These are phyloP conservation scores for Centrapalus pauciflorus DNA, from an alignment of 129 eudicot species.

Conservation along the genomic window DNA sequence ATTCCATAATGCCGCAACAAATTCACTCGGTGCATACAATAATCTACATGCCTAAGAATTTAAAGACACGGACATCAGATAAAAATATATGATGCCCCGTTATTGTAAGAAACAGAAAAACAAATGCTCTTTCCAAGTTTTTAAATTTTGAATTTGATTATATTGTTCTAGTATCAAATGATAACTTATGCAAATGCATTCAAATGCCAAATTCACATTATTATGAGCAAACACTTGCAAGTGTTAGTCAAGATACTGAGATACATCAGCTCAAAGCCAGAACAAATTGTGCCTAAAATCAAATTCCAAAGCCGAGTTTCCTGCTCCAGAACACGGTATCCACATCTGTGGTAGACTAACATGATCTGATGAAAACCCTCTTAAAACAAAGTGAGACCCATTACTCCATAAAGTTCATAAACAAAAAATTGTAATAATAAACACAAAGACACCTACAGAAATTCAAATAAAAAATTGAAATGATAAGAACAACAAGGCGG, in stretches of 20 bases:
- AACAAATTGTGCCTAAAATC: background rate
- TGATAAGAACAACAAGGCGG: background rate
- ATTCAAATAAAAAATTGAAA: background rate
- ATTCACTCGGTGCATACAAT: conserved; percentile 98
- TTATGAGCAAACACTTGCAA: background rate
- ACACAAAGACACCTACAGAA: background rate
- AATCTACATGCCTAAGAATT: conserved; percentile 71
- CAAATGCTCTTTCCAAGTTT: background rate
- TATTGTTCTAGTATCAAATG: background rate
- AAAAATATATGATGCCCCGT: background rate
- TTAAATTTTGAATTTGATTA: background rate
- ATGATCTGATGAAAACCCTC: background rate
- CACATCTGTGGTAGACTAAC: background rate
- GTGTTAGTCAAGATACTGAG: background rate
- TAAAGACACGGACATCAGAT: background rate
- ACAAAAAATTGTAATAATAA: background rate
- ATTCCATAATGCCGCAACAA: conserved; percentile 85
- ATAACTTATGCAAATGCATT: background rate
- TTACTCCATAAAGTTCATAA: background rate
- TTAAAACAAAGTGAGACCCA: background rate
- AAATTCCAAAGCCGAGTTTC: background rate
- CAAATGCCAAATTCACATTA: background rate
- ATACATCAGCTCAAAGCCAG: background rate
- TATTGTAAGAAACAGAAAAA: background rate
- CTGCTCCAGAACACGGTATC: background rate